Evolutionary conservation across 139 green algal genomes (phyloP).

Genomic region (Monoraphidium neglectum): DNA sequence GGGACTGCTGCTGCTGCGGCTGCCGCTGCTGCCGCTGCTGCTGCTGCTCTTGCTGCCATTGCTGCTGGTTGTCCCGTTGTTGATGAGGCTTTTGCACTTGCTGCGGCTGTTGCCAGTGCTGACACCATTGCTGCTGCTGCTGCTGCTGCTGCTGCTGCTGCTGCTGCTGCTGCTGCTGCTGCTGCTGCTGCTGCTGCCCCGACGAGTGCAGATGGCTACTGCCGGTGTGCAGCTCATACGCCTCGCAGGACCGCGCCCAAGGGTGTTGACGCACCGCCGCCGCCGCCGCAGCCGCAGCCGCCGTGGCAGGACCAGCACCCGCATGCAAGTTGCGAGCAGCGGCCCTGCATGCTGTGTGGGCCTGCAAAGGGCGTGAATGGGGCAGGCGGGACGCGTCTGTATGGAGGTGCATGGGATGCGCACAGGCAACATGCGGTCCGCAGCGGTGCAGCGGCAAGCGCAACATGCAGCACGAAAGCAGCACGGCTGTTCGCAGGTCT

Average conservation of each 20-base stretch:
- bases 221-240: no score
- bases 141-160: neutral
- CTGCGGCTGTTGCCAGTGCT: neutral
- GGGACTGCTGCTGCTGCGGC: conserved; percentile 9
- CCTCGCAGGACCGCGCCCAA: conserved; percentile 17
- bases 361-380: no score
- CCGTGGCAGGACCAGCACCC: neutral
- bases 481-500: no score
- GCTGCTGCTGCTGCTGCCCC: conserved; percentile 9
- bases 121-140: neutral
- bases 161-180: conserved; percentile 1
- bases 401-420: no score
- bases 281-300: neutral
- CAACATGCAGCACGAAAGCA: no score
- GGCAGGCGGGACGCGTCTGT: no score
- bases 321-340: neutral
- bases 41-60: neutral
- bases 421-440: no score
- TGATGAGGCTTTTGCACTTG: neutral
- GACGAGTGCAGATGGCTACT: no score
- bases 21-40: neutral
- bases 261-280: neutral
- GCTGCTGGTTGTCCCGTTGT: neutral
- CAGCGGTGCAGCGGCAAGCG: no score
- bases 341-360: neutral